Evolutionary conservation across 2,329 filamentous ascomycete species (phyloP).

Genomic region (Penicillium oxalicum): DNA sequence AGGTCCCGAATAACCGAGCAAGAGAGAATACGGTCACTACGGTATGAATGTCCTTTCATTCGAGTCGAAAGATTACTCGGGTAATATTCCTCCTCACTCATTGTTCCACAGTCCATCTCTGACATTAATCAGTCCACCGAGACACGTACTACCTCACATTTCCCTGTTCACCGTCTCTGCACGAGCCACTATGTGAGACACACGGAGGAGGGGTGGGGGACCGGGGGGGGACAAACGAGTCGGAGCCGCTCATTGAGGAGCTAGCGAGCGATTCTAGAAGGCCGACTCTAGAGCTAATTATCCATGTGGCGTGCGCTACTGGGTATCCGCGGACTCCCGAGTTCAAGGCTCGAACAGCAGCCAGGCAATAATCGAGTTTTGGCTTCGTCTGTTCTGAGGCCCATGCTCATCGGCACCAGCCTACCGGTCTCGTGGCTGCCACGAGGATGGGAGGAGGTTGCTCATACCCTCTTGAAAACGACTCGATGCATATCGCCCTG

Average conservation of each 20-base stretch:
- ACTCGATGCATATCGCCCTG: too few species aligned
- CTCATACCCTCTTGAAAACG: too few species aligned
- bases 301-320: constrained; percentile 10
- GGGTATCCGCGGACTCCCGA: constrained; percentile 2
- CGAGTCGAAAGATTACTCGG: neutral
- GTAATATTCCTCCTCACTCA: constrained; percentile 5
- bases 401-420: neutral
- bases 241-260: neutral
- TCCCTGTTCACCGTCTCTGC: neutral
- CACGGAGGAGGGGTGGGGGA: neutral
- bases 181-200: constrained; percentile 3
- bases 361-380: too few species aligned
- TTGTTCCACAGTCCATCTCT: neutral
- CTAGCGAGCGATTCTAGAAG: constrained; percentile 20
- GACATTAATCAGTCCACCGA: neutral
- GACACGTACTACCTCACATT: neutral
- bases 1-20: too few species aligned
- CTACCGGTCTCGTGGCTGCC: neutral
- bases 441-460: neutral
- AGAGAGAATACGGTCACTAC: neutral
- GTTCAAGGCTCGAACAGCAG: constrained; percentile 3
- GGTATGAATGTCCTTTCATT: neutral
- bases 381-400: neutral
- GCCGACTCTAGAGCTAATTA: constrained; percentile 12
- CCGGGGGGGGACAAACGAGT: too few species aligned